phyloP scores from a whole-genome alignment of 148 eudicot species.

The Diospyros lotus region DNA sequence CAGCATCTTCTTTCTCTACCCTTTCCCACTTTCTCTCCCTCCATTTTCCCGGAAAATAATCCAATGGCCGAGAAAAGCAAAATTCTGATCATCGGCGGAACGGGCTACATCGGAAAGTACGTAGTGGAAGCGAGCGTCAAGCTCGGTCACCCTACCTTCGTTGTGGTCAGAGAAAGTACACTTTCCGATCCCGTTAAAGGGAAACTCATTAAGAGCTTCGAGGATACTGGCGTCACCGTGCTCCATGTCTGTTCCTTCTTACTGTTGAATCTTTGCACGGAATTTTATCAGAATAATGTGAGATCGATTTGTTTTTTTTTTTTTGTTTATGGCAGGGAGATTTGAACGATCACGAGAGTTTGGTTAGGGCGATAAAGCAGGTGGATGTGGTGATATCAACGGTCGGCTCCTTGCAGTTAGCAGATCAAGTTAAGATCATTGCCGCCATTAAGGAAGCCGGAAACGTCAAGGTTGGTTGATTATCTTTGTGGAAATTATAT shows the following conservation, averaged over 20 bases:
- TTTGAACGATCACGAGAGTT: slow-evolving; percentile 21
- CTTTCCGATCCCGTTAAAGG: slow-evolving; percentile 35
- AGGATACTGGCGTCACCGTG: slow-evolving; percentile 34
- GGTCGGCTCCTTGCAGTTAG: slow-evolving; percentile 10
- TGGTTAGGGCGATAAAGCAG: slow-evolving; percentile 27
- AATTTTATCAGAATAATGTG: no score
- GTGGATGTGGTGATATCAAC: slow-evolving; percentile 30
- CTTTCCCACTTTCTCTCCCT: neutral
- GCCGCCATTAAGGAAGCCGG: slow-evolving; percentile 29
- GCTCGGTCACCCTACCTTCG: slow-evolving; percentile 53
- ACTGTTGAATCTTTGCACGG: no score
- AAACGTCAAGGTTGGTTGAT: slow-evolving; percentile 14
- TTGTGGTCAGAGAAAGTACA: slow-evolving; percentile 32
- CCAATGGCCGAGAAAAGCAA: slow-evolving; percentile 45
- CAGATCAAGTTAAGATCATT: slow-evolving; percentile 22
- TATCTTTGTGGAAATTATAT: neutral
- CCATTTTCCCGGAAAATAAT: neutral
- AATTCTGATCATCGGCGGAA: slow-evolving; percentile 56
- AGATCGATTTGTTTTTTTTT: no score
- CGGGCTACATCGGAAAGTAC: slow-evolving; percentile 58
- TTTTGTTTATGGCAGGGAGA: slow-evolving; percentile 15
- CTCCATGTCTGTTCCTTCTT: slow-evolving; percentile 28
- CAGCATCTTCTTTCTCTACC: neutral
- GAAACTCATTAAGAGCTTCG: slow-evolving; percentile 33
- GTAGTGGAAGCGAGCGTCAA: slow-evolving; percentile 50